These are phyloP conservation scores for Coemansia sp. DNA, from an alignment of 192 early-diverging fungal species.

Conservation along the genomic window DNA sequence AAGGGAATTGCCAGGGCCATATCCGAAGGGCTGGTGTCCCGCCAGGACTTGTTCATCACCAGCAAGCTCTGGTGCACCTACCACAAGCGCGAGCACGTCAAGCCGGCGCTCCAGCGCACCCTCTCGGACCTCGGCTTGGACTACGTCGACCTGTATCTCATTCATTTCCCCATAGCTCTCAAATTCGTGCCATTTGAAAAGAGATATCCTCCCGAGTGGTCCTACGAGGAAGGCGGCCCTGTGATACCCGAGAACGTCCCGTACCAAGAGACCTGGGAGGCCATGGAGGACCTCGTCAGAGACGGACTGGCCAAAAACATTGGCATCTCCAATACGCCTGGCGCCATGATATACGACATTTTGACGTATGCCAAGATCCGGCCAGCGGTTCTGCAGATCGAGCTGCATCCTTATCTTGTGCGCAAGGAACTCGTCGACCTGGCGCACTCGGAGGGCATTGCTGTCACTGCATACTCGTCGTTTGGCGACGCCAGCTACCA, in stretches of 20 bases:
- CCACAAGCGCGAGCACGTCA: constrained; percentile 63
- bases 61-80: constrained; percentile 71
- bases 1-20: constrained; percentile 59
- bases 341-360: constrained; percentile 57
- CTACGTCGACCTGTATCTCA: constrained; percentile 80
- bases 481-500: constrained; percentile 56
- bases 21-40: constrained; percentile 53
- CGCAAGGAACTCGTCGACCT: constrained; percentile 68
- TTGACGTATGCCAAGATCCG: constrained; percentile 46
- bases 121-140: constrained; percentile 62
- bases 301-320: constrained; percentile 57
- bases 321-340: constrained; percentile 68
- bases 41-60: constrained; percentile 68
- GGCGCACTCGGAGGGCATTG: constrained; percentile 64
- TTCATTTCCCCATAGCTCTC: constrained; percentile 67
- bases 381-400: constrained; percentile 84
- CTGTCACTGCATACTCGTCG: constrained; percentile 80
- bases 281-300: constrained; percentile 52
- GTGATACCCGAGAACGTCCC: constrained; percentile 32
- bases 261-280: constrained; percentile 56
- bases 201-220: constrained; percentile 28
- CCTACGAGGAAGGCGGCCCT: constrained; percentile 9
- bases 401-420: constrained; percentile 65
- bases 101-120: constrained; percentile 56
- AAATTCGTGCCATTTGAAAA: constrained; percentile 44